These are phyloP conservation scores for Hypoxylon rubiginosum DNA, from an alignment of 2,329 filamentous ascomycete species.

Conservation along the genomic window DNA sequence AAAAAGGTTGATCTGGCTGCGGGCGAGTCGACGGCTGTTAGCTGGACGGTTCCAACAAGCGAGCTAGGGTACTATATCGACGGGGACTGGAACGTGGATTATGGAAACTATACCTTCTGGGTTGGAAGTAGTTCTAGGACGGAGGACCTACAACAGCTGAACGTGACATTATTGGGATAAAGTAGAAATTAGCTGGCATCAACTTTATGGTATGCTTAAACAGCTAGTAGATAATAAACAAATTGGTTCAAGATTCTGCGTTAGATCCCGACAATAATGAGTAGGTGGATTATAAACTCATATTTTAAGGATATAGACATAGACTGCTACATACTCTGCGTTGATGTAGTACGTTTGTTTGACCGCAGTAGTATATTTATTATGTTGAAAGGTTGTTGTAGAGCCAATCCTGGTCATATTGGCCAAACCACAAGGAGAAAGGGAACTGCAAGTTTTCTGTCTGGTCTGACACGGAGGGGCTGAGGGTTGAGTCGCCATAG, in stretches of 20 bases:
- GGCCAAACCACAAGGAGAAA: constrained; percentile 31
- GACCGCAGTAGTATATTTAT: constrained; percentile 4
- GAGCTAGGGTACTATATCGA: constrained; percentile 52
- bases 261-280: not conserved
- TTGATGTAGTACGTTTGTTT: not conserved
- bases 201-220: not conserved
- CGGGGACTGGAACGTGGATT: constrained; percentile 43
- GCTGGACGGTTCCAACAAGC: constrained; percentile 49
- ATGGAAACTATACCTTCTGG: constrained; percentile 50
- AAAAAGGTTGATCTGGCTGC: constrained; percentile 59
- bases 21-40: constrained; percentile 55
- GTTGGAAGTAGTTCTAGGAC: constrained; percentile 49
- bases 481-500: constrained; percentile 3
- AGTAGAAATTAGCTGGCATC: not conserved
- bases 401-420: constrained; percentile 21
- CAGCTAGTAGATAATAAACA: not conserved
- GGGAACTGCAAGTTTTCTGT: constrained; percentile 25
- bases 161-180: constrained; percentile 10
- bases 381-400: constrained; percentile 19
- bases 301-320: not conserved
- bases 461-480: constrained; percentile 3
- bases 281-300: too few relatives aligned
- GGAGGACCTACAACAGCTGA: constrained; percentile 28
- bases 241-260: not conserved
- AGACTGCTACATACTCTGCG: not conserved